These are phyloP conservation scores for Malania oleifera DNA, from an alignment of 164 flowering plant species.

Conservation along the genomic window DNA sequence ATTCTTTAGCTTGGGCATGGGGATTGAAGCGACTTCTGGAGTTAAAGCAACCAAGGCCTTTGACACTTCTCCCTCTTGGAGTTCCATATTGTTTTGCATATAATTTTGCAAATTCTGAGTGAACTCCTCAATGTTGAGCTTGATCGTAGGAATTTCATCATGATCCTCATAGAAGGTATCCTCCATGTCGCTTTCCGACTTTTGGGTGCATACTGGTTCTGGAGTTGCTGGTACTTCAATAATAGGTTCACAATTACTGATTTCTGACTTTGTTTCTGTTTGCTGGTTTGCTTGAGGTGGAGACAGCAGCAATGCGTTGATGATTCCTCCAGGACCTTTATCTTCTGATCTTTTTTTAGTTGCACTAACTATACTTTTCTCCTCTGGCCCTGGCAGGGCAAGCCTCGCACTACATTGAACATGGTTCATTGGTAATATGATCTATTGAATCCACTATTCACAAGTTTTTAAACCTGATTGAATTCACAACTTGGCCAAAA, in stretches of 20 bases:
- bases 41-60: constrained; percentile 47
- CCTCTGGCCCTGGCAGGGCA: constrained; percentile 85
- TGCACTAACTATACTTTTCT: constrained; percentile 47
- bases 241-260: constrained; percentile 34
- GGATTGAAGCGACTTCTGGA: constrained; percentile 42
- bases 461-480: too few relatives aligned
- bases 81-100: constrained; percentile 58
- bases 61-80: constrained; percentile 72
- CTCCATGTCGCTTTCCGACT: constrained; percentile 57
- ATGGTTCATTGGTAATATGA: constrained; percentile 1
- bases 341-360: neutral
- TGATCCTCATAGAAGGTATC: constrained; percentile 58
- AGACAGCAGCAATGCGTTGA: neutral
- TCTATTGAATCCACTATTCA: too few relatives aligned
- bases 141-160: constrained; percentile 85
- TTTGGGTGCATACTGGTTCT: constrained; percentile 52
- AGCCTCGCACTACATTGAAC: constrained; percentile 75
- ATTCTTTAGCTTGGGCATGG: constrained; percentile 42
- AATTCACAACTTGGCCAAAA: too few relatives aligned
- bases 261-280: constrained; percentile 13
- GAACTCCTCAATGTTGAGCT: constrained; percentile 65
- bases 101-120: constrained; percentile 59
- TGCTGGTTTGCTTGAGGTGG: neutral
- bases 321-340: neutral
- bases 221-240: constrained; percentile 80